Base-by-base conservation (phyloP, 148 eudicot genomes). In the Salicornia ramosissima region DNA sequence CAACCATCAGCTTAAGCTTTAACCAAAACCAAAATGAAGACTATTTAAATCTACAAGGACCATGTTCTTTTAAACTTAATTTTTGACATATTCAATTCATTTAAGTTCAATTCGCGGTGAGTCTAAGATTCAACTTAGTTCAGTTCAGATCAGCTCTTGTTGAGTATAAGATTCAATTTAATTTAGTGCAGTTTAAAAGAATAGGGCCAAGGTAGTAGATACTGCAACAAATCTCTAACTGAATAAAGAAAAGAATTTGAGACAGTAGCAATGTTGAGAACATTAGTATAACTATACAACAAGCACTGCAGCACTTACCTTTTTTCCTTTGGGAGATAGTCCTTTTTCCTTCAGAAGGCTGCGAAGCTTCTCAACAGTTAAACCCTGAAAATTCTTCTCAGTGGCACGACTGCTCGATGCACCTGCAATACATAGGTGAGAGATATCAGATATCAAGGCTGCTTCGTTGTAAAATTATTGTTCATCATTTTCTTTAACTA, bases 321-420 rank as follows among this genome's bases (percentile, higher is more conserved):
- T 92, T 75, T 75, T 90, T 64, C 96, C 97, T 67, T 57, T 87
- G 51, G 54, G 34, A 15, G 92, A 80, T 75, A 93, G 91, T 50
- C 96, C 95, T 78, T 73, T 90, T 68, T 93, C 98, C 77, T 76
- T 90, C 33, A 93, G 68, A 69, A 93, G 84, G 31, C 85, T 86
- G 19, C 95, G 94, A 11, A 93, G 86, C 78, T 81, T 86, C 69
- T 90, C 94, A 10, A 90, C 95, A 6, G 94, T 93, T 84, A 93
- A 74, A 69, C 80, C 78, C 69, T 85, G 88, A 57, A 80, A 75
- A 58, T 80, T 79, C 51, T 39, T 82, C 59, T 86, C 84, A 25
- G 71, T 75, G 67, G 58, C 63, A 31, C 83, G 77, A 31, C 83
- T 72, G 67, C 75, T 82, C 33, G 86, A 80, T 75, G 79, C 85